phyloP scores from a whole-genome alignment of 31 red algal genomes.

The Odonthalia washingtoniensis region DNA sequence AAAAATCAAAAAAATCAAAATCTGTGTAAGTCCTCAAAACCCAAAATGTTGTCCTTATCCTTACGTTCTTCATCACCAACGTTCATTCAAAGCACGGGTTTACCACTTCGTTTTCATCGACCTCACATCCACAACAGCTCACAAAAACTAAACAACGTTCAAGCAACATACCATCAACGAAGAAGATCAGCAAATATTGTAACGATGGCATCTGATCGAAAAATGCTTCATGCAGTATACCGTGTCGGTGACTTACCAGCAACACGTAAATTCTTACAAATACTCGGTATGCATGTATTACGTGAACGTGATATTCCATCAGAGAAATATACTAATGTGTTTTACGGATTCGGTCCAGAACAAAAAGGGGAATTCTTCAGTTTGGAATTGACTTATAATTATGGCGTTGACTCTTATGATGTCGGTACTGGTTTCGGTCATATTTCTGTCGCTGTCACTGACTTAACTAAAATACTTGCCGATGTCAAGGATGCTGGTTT shows the following conservation, averaged over 20 bases:
- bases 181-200: too few species aligned
- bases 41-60: too few species aligned
- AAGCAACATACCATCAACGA: too few species aligned
- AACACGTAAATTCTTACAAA: conserved; percentile 55
- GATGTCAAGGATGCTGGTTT: conserved; percentile 49
- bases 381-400: conserved; percentile 80
- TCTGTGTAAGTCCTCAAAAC: too few species aligned
- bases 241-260: conserved; percentile 72
- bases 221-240: conserved; percentile 83
- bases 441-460: conserved; percentile 61
- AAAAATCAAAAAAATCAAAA: too few species aligned
- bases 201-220: conserved; percentile 23
- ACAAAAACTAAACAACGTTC: too few species aligned
- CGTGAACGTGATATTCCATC: conserved; percentile 62
- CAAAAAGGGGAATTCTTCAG: conserved; percentile 69
- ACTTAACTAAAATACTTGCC: conserved; percentile 44
- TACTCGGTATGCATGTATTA: conserved; percentile 73
- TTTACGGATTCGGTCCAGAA: conserved; percentile 78
- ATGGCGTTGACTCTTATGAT: conserved; percentile 75
- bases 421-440: conserved; percentile 76
- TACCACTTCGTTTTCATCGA: too few species aligned
- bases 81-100: too few species aligned
- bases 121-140: too few species aligned
- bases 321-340: conserved; percentile 70
- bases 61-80: too few species aligned